Evolutionary conservation across 139 green algal genomes (phyloP), one percentile per base, ranked within the genome.

Genomic region (Chlorella sorokiniana): DNA sequence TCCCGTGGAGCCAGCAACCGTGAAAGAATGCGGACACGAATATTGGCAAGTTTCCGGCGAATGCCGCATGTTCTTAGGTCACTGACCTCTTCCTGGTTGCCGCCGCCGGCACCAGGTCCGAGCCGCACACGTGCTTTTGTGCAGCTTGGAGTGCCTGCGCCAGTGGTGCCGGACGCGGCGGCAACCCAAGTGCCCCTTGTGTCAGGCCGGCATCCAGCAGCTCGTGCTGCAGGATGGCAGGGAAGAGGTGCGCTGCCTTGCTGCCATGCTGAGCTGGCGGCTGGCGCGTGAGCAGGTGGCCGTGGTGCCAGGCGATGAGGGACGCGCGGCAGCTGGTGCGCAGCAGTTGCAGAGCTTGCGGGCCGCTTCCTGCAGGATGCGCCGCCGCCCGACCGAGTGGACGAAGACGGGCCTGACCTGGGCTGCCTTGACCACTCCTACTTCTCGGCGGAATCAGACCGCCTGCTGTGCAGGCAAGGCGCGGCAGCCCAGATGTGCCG

Each of bases 81-180:
- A n/a, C n/a, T n/a, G n/a, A n/a, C n/a, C n/a, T n/a, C n/a, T n/a
- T n/a, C n/a, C n/a, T n/a, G n/a, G n/a, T n/a, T n/a, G n/a, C n/a
- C n/a, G n/a, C n/a, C n/a, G n/a, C n/a, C n/a, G n/a, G n/a, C n/a
- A n/a, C n/a, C n/a, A n/a, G n/a, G n/a, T n/a, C n/a, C n/a, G n/a
- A n/a, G n/a, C n/a, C n/a, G n/a, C n/a, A 29, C 56, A 6, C 56
- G 6, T 65, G 18, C 71, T 48, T 27, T 16, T 2, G 14, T 69
- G 54, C 73, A 79, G 73, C 52, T 31, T 59, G 7, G 73, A 51
- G 18, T 79, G 73, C 73, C 52, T 79, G 73, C 37, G 40, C 37
- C 52, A 79, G 52, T 79, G 73, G 73, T 79, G 73, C 38, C 73
- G 54, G 31, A 79, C 73, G 3, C 73, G 73, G 27, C 73, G 73